Evolutionary conservation across 2,329 filamentous ascomycete genomes (phyloP), one percentile per base, ranked within the genome.

Genomic region (Clonostachys rosea): DNA sequence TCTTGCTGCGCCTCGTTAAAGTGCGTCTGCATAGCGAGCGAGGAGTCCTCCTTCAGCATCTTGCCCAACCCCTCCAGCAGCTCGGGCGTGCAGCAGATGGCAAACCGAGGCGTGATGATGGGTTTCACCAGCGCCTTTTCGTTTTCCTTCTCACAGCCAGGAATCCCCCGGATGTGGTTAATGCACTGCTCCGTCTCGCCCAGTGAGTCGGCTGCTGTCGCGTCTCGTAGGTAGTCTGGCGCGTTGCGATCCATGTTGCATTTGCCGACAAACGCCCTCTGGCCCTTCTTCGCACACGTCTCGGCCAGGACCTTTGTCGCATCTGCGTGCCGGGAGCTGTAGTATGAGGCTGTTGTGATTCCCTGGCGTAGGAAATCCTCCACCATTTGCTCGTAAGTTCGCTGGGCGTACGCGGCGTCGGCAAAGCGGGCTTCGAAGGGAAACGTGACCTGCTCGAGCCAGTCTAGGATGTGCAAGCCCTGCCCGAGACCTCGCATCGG

Each of bases 71-170:
- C 72, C 1, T 61, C 55, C 60, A 97, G 78, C n/a, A 80, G 73
- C 50, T 76, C 77, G 35, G 54, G 52, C 5, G 75, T 82, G 67
- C 78, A 91, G 54, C 71, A 74, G 2, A 76, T 85, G 49, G 81
- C 87, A 68, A 82, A 91, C 48, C 77, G 73, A n/a, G 78, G 86
- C 0, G 92, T 97, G 51, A 97, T 70, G 52, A 96, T 87, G 6
- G 73, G 70, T 10, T 64, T 68, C 9, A 83, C 60, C 0, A 82
- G 65, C 3, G 50, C 54, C 4, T 66, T 63, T 0, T 58, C 54
- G 0, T 71, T 72, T 35, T 81, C 76, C 9, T 79, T 64, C 10
- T 30, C 24, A 1, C 46, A 48, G 10, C 42, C 46, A 17, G 46
- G 46, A 5, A 47, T 11, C 20, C 39, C 44, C 3, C 63, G 63